These are phyloP conservation scores for Xenosphaeropsis pyriputrescens DNA, from an alignment of 2,329 filamentous ascomycete species.

Conservation along the genomic window DNA sequence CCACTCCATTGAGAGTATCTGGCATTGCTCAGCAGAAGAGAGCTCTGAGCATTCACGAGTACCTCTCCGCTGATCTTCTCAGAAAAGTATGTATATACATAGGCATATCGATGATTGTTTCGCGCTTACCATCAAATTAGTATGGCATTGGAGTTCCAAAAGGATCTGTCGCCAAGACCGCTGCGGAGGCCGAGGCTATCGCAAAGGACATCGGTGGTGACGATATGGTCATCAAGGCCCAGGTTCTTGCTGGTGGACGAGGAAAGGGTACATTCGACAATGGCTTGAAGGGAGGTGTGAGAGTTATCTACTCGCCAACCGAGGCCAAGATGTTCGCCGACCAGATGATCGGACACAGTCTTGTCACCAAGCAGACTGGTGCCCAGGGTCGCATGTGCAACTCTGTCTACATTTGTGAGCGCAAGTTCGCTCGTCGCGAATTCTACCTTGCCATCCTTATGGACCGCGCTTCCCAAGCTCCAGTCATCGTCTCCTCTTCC, in stretches of 20 bases:
- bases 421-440: slow-evolving; percentile 97
- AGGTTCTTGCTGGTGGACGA: slow-evolving; percentile 93
- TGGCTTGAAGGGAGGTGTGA: slow-evolving; percentile 95
- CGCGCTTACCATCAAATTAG: slow-evolving; percentile 29
- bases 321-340: slow-evolving; percentile 94
- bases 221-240: slow-evolving; percentile 99
- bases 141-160: slow-evolving; percentile 92
- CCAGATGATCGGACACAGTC: slow-evolving; percentile 99
- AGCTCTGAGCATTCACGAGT: slow-evolving; percentile 94
- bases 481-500: slow-evolving; percentile 93
- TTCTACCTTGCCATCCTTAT: slow-evolving; percentile 99
- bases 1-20: slow-evolving; percentile 40
- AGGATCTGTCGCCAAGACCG: slow-evolving; percentile 69
- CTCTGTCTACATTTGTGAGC: slow-evolving; percentile 97
- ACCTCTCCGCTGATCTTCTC: slow-evolving; percentile 86
- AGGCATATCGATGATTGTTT: slow-evolving; percentile 4
- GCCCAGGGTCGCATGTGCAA: slow-evolving; percentile 88
- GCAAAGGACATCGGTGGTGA: slow-evolving; percentile 84
- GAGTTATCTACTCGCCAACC: slow-evolving; percentile 96
- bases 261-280: slow-evolving; percentile 98
- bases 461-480: slow-evolving; percentile 82
- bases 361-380: slow-evolving; percentile 98
- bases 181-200: slow-evolving; percentile 79
- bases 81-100: slow-evolving; percentile 36
- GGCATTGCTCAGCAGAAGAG: slow-evolving; percentile 63